Conservation (phyloP, 768 basidiomycete genomes). For the Pulveroboletus sp. region DNA sequence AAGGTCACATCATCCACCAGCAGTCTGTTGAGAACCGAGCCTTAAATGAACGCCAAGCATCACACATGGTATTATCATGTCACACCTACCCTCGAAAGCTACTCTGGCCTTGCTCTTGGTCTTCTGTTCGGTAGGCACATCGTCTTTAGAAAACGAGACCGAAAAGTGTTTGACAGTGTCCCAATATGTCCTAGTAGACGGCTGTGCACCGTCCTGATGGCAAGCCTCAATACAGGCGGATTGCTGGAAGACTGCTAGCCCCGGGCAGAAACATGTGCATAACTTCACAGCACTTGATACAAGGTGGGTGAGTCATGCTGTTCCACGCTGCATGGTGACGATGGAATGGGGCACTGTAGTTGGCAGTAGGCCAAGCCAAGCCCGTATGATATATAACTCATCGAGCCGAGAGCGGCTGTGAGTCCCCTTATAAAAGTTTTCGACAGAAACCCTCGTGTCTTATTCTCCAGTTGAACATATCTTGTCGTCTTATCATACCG, state of each 20-base stretch:
- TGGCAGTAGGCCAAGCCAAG: constrained; percentile 11
- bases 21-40: too few species aligned
- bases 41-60: not conserved
- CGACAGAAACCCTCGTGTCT: not conserved
- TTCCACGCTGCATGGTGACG: not conserved
- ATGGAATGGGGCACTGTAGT: not conserved
- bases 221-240: not conserved
- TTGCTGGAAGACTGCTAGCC: not conserved
- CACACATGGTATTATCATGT: constrained; percentile 13
- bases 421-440: constrained; percentile 6
- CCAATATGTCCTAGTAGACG: not conserved
- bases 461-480: not conserved
- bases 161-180: too few species aligned
- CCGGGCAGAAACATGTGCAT: not conserved
- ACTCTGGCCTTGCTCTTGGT: constrained; percentile 16
- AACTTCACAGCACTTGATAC: not conserved
- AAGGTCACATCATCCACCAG: too few species aligned
- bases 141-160: not conserved
- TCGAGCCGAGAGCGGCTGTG: not conserved
- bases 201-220: not conserved
- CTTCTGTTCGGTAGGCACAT: not conserved
- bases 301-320: constrained; percentile 5
- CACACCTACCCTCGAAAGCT: not conserved
- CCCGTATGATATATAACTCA: not conserved
- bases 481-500: not conserved